Base-by-base conservation (phyloP, 306 rosid species). In the Malus sieversii region DNA sequence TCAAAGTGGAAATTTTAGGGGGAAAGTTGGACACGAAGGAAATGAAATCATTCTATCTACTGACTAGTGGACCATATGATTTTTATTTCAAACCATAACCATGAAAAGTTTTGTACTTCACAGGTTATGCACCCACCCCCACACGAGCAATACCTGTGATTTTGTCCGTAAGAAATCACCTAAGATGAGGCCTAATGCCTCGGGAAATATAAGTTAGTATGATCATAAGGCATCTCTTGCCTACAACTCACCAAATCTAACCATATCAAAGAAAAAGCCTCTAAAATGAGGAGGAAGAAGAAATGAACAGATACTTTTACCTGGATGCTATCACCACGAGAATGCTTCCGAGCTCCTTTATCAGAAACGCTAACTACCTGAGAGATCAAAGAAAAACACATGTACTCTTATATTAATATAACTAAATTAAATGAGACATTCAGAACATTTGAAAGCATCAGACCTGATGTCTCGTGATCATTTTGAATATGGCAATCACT, bases 321-420 rank as follows among this genome's bases (percentile, higher is more conserved):
- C 90, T 80, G 85, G 71, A 90, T 67, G 67, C 66, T 82, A 77
- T 90, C 93, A 55, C 86, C 84, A 29, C 75, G 83, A 35, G 84
- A 87, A 86, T 85, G 87, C 80, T 72, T 86, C 80, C 82, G 79
- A 74, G 91, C 77, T 78, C 91, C 93, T 86, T 82, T 88, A 79
- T 86, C 91, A 44, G 91, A 87, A 85, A 90, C 84, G 73, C 80
- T 87, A 58, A 90, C 92, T 62, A 86, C 86, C 96, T 90, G 85
- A 74, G 25, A 19, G 55, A 30, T 68, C 59, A 44, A 42, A 46
- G 35, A 48, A 40, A 67, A 46, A n/a, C 33, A 68, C 20, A 27
- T 25, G 10, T 7, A 69, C 11, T 70, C 44, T 29, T 25, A 29
- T 3, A 27, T 15, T 38, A 38, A 38, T 38, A 38, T 38, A 38